These are phyloP conservation scores for Xenoacremonium recifei DNA, from an alignment of 2,329 filamentous ascomycete species.

Conservation along the genomic window DNA sequence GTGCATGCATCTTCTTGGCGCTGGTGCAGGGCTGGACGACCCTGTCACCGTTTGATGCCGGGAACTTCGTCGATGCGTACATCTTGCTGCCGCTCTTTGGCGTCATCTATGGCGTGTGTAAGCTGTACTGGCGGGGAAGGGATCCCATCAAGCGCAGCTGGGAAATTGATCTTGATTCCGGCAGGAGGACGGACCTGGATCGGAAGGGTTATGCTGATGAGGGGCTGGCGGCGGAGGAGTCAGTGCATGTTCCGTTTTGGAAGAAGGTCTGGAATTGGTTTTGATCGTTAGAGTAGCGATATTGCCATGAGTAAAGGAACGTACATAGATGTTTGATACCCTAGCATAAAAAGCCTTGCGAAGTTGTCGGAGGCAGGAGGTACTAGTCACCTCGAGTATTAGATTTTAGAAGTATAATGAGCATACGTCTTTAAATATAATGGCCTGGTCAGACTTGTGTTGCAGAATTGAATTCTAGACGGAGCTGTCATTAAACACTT, in stretches of 20 bases:
- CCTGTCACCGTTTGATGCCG: constrained; percentile 55
- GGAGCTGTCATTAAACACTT: no score
- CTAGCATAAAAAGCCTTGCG: no score
- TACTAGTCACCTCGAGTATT: no score
- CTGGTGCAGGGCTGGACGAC: constrained; percentile 62
- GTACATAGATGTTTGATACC: no score
- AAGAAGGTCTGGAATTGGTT: constrained; percentile 41
- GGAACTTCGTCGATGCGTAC: constrained; percentile 62
- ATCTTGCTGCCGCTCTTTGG: constrained; percentile 59
- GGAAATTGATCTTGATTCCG: constrained; percentile 57
- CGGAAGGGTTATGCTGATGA: constrained; percentile 30
- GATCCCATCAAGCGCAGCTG: constrained; percentile 49
- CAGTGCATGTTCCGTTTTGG: constrained; percentile 39
- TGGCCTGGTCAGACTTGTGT: no score
- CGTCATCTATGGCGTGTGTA: constrained; percentile 55
- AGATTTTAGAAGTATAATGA: no score
- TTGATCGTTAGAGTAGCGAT: constrained; percentile 27
- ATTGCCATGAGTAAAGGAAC: no score
- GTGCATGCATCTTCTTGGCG: constrained; percentile 57
- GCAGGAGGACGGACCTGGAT: constrained; percentile 55
- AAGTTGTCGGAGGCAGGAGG: no score
- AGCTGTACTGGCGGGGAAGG: constrained; percentile 47
- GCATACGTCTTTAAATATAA: no score
- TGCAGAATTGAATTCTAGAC: no score
- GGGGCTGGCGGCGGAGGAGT: constrained; percentile 27